Evolutionary conservation across 257 asterid species (phyloP).

Genomic region (Ilex aquifolium): DNA sequence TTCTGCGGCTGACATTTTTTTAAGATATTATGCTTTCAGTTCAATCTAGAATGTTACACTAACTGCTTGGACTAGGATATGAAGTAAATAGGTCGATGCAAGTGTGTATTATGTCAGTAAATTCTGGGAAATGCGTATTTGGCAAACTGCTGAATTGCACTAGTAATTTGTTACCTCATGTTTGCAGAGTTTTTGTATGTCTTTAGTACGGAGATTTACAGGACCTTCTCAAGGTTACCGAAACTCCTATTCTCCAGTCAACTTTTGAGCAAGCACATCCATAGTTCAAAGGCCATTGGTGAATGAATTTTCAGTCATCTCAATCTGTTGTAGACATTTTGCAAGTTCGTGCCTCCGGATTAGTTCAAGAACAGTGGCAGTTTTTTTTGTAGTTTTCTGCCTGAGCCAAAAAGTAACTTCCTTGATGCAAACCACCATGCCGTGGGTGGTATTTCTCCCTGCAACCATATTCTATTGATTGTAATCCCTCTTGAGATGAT

Average conservation of each 20-base stretch:
- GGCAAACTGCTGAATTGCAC: neutral
- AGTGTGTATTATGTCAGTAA: too few species aligned
- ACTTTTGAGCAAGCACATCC: conserved; percentile 38
- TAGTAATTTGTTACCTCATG: neutral
- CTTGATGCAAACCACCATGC: too few species aligned
- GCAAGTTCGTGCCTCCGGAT: neutral
- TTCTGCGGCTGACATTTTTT: too few species aligned
- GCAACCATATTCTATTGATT: neutral
- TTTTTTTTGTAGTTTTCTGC: neutral
- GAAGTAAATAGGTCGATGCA: too few species aligned
- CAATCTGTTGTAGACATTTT: neutral
- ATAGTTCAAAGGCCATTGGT: too few species aligned
- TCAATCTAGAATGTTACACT: neutral
- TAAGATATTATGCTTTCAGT: neutral
- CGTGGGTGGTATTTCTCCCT: too few species aligned
- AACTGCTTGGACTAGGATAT: neutral
- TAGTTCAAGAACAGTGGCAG: neutral
- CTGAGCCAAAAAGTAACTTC: too few species aligned
- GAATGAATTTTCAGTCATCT: too few species aligned
- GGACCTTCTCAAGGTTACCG: conserved; percentile 78
- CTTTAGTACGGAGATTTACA: conserved; percentile 60
- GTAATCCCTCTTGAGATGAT: neutral
- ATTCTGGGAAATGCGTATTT: neutral
- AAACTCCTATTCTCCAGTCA: conserved; percentile 85
- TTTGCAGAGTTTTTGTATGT: conserved; percentile 51